Conservation (phyloP, 768 basidiomycete species). For the Dacryopinax spathularia region DNA sequence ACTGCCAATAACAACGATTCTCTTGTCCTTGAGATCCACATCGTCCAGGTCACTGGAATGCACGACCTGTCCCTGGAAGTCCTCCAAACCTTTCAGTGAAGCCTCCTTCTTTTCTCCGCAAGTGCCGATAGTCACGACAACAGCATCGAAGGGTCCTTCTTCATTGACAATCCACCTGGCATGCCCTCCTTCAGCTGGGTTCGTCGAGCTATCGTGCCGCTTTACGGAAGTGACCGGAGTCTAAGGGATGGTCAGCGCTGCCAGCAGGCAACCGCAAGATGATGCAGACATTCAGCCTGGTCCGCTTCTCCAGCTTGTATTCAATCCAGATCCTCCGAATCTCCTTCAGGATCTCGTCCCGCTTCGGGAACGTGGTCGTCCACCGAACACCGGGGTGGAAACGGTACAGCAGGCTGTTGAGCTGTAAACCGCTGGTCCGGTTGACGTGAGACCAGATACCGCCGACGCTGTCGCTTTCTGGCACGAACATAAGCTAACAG, state of each 20-base stretch:
- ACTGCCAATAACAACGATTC: slow-evolving; percentile 35
- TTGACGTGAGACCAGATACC: slow-evolving; percentile 43
- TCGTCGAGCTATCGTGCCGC: slow-evolving; percentile 8
- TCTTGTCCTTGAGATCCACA: slow-evolving; percentile 26
- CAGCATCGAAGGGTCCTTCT: slow-evolving; percentile 37
- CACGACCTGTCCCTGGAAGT: slow-evolving; percentile 27
- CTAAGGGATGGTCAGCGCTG: slow-evolving; percentile 5
- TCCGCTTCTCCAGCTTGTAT: slow-evolving; percentile 35
- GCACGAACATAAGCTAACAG: background rate
- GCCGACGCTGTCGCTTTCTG: slow-evolving; percentile 25
- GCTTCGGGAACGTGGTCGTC: slow-evolving; percentile 31
- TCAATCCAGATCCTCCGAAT: slow-evolving; percentile 34
- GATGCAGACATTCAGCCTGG: slow-evolving; percentile 30
- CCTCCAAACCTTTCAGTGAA: slow-evolving; percentile 5
- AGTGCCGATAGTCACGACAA: slow-evolving; percentile 37
- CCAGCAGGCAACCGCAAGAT: background rate
- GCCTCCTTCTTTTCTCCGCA: slow-evolving; percentile 27
- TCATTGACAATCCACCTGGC: slow-evolving; percentile 35
- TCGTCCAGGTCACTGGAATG: slow-evolving; percentile 38
- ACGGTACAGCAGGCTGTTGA: slow-evolving; percentile 38
- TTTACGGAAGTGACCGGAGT: slow-evolving; percentile 27
- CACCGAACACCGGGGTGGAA: slow-evolving; percentile 37
- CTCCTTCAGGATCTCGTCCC: slow-evolving; percentile 40
- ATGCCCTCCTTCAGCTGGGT: slow-evolving; percentile 16
- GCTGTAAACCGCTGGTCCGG: slow-evolving; percentile 36